phyloP scores from a whole-genome alignment of 2,329 filamentous ascomycete genomes.

The Epichloe sylvatica region DNA sequence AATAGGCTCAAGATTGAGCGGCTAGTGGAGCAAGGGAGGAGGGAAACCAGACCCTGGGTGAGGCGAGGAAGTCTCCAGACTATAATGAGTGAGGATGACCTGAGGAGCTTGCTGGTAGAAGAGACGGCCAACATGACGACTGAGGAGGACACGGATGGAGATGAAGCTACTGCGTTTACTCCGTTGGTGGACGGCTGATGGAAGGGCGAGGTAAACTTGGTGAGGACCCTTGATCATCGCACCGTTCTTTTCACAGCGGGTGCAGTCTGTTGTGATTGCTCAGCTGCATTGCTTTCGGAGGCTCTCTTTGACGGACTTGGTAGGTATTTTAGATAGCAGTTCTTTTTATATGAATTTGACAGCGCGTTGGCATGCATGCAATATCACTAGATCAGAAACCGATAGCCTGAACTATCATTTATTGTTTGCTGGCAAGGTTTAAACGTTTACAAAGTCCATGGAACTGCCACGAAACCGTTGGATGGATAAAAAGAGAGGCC shows the following conservation, averaged over 20 bases:
- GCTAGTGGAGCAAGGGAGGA: conserved; percentile 43
- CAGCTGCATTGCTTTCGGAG: not conserved
- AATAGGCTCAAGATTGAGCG: conserved; percentile 80
- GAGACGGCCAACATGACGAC: conserved; percentile 23
- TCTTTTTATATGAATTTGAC: no score
- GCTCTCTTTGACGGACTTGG: no score
- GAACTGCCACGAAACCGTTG: no score
- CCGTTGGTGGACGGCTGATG: conserved; percentile 15
- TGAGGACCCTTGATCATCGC: not conserved
- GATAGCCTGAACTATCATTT: no score
- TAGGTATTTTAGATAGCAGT: no score
- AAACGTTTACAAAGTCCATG: no score
- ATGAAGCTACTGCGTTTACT: conserved; percentile 14
- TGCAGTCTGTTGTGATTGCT: not conserved
- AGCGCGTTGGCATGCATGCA: no score
- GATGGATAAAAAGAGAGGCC: no score
- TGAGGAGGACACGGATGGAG: conserved; percentile 23
- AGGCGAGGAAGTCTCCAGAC: conserved; percentile 42
- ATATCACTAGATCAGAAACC: no score
- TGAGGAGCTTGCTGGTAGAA: conserved; percentile 32
- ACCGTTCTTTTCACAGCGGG: not conserved
- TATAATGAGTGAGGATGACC: conserved; percentile 47
- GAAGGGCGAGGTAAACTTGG: not conserved
- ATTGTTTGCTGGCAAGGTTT: no score
- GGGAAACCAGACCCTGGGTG: conserved; percentile 35